Conservation (phyloP, 257 asterid species). For the Solanum neorickii region DNA sequence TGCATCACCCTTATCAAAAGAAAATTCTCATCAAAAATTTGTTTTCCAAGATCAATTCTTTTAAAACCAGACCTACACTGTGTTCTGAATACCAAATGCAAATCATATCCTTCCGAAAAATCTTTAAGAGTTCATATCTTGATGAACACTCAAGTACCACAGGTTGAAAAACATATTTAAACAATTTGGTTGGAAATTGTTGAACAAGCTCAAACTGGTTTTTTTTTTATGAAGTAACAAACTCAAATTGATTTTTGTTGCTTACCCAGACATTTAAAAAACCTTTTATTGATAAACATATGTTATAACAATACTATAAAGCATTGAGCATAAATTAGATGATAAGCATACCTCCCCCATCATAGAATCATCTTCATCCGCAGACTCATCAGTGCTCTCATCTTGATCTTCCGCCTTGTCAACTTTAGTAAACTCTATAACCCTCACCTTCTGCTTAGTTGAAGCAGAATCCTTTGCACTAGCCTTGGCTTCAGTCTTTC, state of each 20-base stretch:
- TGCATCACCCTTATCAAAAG: background rate
- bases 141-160: background rate
- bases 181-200: background rate
- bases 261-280: background rate
- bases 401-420: background rate
- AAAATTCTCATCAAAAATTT: background rate
- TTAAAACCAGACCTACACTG: background rate
- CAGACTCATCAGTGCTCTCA: background rate
- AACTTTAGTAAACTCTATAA: background rate
- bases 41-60: background rate
- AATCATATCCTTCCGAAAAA: background rate
- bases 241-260: background rate
- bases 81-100: background rate
- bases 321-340: background rate
- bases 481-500: background rate
- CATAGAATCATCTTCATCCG: background rate
- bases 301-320: background rate
- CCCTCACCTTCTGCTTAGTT: background rate
- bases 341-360: background rate
- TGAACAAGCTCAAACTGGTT: background rate
- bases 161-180: background rate
- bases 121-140: background rate
- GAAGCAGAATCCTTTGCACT: background rate
- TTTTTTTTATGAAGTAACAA: too few relatives aligned
- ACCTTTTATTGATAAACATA: background rate